Evolutionary conservation across 1,284 basidiomycete species (phyloP).

Genomic region (Bjerkandera adusta): DNA sequence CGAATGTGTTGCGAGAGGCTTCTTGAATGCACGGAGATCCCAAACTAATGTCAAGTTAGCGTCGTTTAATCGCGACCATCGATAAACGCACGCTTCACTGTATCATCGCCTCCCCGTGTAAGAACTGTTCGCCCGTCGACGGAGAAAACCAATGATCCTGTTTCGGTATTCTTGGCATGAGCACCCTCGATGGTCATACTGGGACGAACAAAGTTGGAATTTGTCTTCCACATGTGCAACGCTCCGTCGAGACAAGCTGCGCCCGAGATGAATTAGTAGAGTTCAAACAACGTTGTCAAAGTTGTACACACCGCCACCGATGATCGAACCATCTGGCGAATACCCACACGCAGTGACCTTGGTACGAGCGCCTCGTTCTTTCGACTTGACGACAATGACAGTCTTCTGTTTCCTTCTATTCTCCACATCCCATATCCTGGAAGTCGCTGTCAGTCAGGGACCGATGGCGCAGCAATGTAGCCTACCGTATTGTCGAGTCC

Average conservation of each 20-base stretch:
- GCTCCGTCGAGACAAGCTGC: slow-evolving; percentile 88
- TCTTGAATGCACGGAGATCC: slow-evolving; percentile 89
- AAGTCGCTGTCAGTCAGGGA: slow-evolving; percentile 6
- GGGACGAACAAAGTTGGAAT: slow-evolving; percentile 88
- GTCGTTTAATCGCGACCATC: slow-evolving; percentile 7
- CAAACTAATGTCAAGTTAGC: slow-evolving; percentile 61
- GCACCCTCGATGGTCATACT: slow-evolving; percentile 84
- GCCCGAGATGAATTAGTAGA: neutral
- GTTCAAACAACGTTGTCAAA: neutral
- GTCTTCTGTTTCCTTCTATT: slow-evolving; percentile 88
- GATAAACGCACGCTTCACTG: slow-evolving; percentile 82
- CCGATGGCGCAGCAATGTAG: slow-evolving; percentile 1
- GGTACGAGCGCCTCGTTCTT: slow-evolving; percentile 92
- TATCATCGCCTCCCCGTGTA: slow-evolving; percentile 90
- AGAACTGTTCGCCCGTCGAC: slow-evolving; percentile 80
- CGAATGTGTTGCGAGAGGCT: slow-evolving; percentile 69
- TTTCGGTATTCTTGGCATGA: slow-evolving; percentile 81
- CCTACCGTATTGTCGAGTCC: slow-evolving; percentile 90
- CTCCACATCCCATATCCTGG: slow-evolving; percentile 91
- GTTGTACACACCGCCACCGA: slow-evolving; percentile 73
- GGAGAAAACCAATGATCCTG: slow-evolving; percentile 82
- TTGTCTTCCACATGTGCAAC: slow-evolving; percentile 91
- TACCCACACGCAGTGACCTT: slow-evolving; percentile 88
- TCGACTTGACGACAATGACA: slow-evolving; percentile 95
- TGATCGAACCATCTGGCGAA: slow-evolving; percentile 81